Base-by-base conservation (phyloP, 2,329 filamentous ascomycete species). In the Fusarium pilosicola region DNA sequence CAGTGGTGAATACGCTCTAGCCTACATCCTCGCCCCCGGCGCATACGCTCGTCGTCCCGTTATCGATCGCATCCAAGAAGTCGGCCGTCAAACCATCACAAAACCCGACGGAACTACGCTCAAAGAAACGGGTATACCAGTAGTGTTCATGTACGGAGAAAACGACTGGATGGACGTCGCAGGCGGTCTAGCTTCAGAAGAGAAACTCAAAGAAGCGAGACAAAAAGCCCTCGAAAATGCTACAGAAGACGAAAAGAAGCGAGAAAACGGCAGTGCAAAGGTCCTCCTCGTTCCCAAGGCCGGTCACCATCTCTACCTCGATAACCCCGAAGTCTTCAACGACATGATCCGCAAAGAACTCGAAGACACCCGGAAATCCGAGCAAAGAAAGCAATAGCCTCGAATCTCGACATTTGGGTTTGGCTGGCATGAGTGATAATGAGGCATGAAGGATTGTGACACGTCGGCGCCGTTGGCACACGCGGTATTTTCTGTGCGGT, bases 121-220 rank as follows among this genome's bases (percentile, higher is more conserved):
- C 45, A 83, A 80, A 64, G 88, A 90, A 76, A 93, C 88, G 0
- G 95, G 95, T 3, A 86, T 95, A 56, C 96, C 96, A 0, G 86
- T 98, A 38, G 89, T 98, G 14, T 89, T 99, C 80, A 95, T 98
- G 93, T 99, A 99, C 80, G 96, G 96, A 72, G 95, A 98, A 78
- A 92, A 96, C 79, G 96, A 99, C 85, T 99, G 96, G 96, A 99
- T 99, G 96, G 96, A 99, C 75, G 91, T 96, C 14, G 90, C 91
- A 0, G 96, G 95, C 34, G 96, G 96, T 0, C 90, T 91, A 52
- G 94, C 93, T 0, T 91, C 95, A 0, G 90, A 93, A 79, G 90
- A 95, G 82, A 95, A 93, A 81, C 88, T 98, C 18, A 91, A 94
- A 68, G 87, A 91, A 65, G 90, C 92, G 71, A 89, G 88, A 73